Percentiles rank a stretch among this genome's conserved stretches.
Evolutionary conservation across 768 basidiomycete species (phyloP).

Genomic region (Lactarius vividus): DNA sequence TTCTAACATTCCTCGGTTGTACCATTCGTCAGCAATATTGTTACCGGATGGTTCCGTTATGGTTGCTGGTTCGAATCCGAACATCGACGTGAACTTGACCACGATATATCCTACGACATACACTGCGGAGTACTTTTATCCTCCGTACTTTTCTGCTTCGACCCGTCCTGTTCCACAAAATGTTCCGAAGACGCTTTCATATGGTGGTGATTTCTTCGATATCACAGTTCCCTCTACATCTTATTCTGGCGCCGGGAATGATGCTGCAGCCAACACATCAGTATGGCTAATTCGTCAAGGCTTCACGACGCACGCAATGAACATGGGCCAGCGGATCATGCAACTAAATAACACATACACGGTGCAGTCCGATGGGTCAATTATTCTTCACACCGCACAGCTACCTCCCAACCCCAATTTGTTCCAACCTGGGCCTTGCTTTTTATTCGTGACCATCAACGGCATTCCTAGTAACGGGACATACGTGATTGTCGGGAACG

Average conservation of each 20-base stretch:
- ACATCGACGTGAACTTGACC: conserved; percentile 71
- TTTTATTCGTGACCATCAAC: conserved; percentile 78
- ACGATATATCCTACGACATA: conserved; percentile 74
- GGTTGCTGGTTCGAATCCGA: conserved; percentile 92
- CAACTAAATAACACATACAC: conserved; percentile 86
- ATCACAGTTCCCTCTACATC: conserved; percentile 63
- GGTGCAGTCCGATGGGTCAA: conserved; percentile 72
- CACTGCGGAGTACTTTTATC: conserved; percentile 86
- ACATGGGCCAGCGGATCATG: conserved; percentile 80
- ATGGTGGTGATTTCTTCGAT: conserved; percentile 82
- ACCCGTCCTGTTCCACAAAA: conserved; percentile 68
- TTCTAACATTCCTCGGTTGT: conserved; percentile 73
- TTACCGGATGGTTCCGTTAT: conserved; percentile 85
- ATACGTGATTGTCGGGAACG: conserved; percentile 75
- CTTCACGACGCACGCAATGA: conserved; percentile 83
- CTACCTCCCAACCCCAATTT: conserved; percentile 81
- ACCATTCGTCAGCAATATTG: conserved; percentile 90
- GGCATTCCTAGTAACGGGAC: conserved; percentile 83
- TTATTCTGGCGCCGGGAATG: conserved; percentile 64
- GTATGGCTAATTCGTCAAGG: conserved; percentile 83
- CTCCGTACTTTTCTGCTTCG: conserved; percentile 73
- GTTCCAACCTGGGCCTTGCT: conserved; percentile 85
- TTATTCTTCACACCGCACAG: conserved; percentile 78
- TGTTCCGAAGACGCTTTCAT: conserved; percentile 70
- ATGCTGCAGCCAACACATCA: conserved; percentile 68